Evolutionary conservation across 441 rosid genomes (phyloP).

Genomic region (Corymbia citriodora): DNA sequence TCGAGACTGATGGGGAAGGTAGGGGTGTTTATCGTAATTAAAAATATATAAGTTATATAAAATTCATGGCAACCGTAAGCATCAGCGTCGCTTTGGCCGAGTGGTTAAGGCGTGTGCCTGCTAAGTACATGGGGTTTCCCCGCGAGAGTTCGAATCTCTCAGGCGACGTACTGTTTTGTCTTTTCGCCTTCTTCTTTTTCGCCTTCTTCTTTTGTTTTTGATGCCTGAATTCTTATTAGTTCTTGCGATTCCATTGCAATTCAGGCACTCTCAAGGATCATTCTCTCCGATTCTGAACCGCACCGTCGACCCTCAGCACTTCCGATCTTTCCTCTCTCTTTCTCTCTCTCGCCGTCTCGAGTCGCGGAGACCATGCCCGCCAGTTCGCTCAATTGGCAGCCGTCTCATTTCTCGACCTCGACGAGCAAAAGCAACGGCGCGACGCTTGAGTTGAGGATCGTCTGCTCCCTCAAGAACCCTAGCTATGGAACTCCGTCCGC

Average conservation of each 20-base stretch:
- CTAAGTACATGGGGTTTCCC: slow-evolving; percentile 24
- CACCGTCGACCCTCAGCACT: neutral
- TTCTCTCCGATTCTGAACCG: neutral
- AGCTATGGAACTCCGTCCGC: neutral
- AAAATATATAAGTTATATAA: rapidly evolving
- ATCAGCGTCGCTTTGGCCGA: slow-evolving; percentile 1
- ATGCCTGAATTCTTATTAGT: neutral
- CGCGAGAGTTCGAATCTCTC: slow-evolving; percentile 25
- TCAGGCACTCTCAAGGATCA: neutral
- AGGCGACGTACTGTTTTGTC: slow-evolving; percentile 6
- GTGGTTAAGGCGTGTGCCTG: slow-evolving; percentile 24
- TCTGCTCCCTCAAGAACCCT: neutral
- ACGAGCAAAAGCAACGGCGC: neutral
- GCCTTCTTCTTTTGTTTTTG: neutral
- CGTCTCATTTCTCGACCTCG: neutral
- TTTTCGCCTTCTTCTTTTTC: neutral
- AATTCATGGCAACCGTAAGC: rapidly evolving
- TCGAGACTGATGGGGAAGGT: too few relatives aligned
- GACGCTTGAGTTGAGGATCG: neutral
- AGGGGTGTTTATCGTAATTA: rapidly evolving
- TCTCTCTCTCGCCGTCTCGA: neutral
- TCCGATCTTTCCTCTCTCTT: neutral
- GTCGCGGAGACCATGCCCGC: neutral
- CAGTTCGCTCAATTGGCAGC: neutral
- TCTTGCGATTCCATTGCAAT: neutral